These are phyloP conservation scores for Plectosphaerella plurivora DNA, from an alignment of 2,329 filamentous ascomycete species.

Conservation along the genomic window DNA sequence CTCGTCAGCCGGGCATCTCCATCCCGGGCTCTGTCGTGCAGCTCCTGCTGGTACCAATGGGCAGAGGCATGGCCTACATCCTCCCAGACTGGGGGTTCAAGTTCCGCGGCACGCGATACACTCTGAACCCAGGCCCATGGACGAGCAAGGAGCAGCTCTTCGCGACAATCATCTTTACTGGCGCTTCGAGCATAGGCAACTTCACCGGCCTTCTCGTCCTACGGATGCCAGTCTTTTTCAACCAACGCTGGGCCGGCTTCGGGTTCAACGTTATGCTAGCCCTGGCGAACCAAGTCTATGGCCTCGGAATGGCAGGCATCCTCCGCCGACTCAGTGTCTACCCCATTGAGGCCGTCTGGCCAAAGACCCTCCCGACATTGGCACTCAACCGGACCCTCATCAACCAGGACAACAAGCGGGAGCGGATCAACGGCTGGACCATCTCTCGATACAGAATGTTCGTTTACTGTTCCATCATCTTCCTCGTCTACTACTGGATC, in stretches of 20 bases:
- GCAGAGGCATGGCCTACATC: constrained; percentile 35
- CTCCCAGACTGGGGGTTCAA: constrained; percentile 41
- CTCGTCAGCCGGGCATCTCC: constrained; percentile 10
- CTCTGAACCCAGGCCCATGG: constrained; percentile 36
- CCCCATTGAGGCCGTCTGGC: constrained; percentile 27
- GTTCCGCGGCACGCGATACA: constrained; percentile 24
- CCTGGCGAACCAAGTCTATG: constrained; percentile 26
- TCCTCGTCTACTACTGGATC: constrained; percentile 44
- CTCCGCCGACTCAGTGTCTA: constrained; percentile 29
- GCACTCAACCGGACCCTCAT: constrained; percentile 27
- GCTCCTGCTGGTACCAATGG: constrained; percentile 39
- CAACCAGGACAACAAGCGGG: constrained; percentile 24
- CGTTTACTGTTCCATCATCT: constrained; percentile 27
- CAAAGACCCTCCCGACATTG: constrained; percentile 24
- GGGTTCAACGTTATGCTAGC: constrained; percentile 24
- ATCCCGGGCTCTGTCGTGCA: constrained; percentile 33
- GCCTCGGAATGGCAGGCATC: constrained; percentile 25
- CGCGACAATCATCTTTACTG: constrained; percentile 28
- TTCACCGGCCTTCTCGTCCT: constrained; percentile 20
- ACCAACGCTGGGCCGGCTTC: constrained; percentile 23
- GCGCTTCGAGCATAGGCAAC: constrained; percentile 18
- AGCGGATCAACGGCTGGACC: constrained; percentile 36
- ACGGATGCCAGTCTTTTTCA: constrained; percentile 23
- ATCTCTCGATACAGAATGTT: constrained; percentile 40
- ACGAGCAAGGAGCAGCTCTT: constrained; percentile 39